phyloP scores from a whole-genome alignment of 2,329 filamentous ascomycete genomes.

The Corinectria fuckeliana region DNA sequence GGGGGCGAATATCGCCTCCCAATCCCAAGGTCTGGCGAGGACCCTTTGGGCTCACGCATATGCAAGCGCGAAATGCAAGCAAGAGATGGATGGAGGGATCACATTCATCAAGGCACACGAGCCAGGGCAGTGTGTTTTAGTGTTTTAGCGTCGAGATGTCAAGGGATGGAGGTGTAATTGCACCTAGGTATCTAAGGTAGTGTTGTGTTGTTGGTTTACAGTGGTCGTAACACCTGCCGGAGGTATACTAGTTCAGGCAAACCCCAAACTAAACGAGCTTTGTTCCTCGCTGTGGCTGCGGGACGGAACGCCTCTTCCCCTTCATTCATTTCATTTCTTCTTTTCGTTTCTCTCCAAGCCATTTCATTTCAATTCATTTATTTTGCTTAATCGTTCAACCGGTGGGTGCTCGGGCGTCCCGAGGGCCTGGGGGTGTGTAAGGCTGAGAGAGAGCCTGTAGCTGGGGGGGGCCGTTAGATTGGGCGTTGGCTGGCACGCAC shows the following conservation, averaged over 20 bases:
- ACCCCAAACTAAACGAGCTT: not conserved
- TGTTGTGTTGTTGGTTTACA: not conserved
- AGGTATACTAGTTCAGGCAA: not conserved
- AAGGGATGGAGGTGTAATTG: no score
- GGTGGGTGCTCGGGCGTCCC: not conserved
- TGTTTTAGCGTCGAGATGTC: not conserved
- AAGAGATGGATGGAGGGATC: not conserved
- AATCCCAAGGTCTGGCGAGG: not conserved
- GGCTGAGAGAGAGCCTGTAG: conserved; percentile 24
- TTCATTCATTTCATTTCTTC: not conserved
- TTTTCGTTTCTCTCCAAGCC: no score
- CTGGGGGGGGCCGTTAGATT: not conserved
- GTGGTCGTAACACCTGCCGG: not conserved
- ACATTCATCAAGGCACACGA: not conserved
- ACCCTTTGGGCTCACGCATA: not conserved
- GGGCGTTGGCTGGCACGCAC: not conserved
- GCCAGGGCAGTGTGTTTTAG: not conserved
- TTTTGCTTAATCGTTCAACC: no score
- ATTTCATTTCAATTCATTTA: no score
- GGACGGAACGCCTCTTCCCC: no score
- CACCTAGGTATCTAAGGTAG: no score
- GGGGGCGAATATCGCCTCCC: not conserved
- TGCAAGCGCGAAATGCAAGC: conserved; percentile 9
- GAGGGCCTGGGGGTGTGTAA: conserved; percentile 20
- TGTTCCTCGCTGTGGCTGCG: not conserved